Evolutionary conservation across 202 grass and related monocot species (phyloP), one percentile per base, ranked within the genome.

Genomic region (Schoenoplectus tabernaemontani): DNA sequence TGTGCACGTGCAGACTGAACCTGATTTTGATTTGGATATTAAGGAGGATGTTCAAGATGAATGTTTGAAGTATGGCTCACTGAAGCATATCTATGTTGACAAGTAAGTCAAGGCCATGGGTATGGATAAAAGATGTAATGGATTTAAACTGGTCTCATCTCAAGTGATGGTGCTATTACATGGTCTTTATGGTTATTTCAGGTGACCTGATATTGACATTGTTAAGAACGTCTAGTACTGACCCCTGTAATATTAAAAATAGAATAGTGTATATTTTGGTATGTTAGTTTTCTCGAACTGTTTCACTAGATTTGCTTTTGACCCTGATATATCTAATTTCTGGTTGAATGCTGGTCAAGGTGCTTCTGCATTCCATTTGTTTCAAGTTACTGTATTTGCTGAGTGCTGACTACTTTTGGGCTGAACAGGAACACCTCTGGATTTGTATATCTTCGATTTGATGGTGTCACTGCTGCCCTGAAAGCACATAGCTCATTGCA

Each of bases 11-110:
- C 84, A 99, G 96, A 93, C 91, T 0, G 96, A 98, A 81, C 90
- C 92, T 62, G 92, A 99, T 89, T 99, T 99, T 93, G 96, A 99
- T 86, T 82, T 96, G 79, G 96, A 99, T 82, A 99, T 99, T 44
- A 99, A 85, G 90, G 96, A 99, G 54, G 96, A 99, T 65, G 96
- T 99, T 64, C 82, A 92, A 79, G 96, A 92, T 1, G 96, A 99
- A 83, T 99, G 96, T 57, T 93, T 88, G 20, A 99, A 99, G 24
- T 96, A 90, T 78, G 96, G 96, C 74, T 28, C 81, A 77, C 87
- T 99, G 62, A 99, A 84, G 44, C 96, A 99, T 79, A 96, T 99
- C 79, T 85, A 86, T 84, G 92, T 99, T 70, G 92, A 99, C 72
- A 99, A 99, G 92, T 99, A 82, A 95, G 91, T 88, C 1, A 0